A percentile compares a stretch with the other conserved stretches of the same genome.
phyloP scores from a whole-genome alignment of 2,329 filamentous ascomycete species.

The Ascochyta rabiei region DNA sequence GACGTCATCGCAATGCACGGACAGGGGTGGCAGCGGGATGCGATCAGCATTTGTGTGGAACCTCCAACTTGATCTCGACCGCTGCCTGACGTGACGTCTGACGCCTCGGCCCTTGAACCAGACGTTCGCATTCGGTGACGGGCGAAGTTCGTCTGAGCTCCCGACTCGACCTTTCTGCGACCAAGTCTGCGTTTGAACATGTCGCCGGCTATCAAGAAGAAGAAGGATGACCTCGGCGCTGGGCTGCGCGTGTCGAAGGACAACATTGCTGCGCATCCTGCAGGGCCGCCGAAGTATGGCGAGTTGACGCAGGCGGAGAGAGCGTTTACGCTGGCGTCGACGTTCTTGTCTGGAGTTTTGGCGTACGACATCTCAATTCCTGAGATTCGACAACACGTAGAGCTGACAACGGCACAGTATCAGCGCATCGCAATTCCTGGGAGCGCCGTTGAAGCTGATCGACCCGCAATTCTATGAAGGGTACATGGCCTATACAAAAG shows the following conservation, averaged over 20 bases:
- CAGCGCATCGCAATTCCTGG: constrained; percentile 75
- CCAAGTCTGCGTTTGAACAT: constrained; percentile 13
- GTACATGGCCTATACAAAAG: constrained; percentile 87
- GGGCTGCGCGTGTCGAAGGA: constrained; percentile 53
- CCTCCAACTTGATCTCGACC: constrained; percentile 32
- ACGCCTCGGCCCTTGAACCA: constrained; percentile 17
- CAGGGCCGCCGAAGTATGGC: constrained; percentile 54
- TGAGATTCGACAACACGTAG: background rate
- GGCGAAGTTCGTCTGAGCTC: constrained; percentile 5
- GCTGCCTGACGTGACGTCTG: constrained; percentile 16
- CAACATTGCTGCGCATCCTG: constrained; percentile 50
- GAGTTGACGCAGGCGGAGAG: constrained; percentile 56
- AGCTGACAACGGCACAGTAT: constrained; percentile 47
- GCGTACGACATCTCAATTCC: constrained; percentile 42
- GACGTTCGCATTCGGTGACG: constrained; percentile 20
- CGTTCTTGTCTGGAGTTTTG: constrained; percentile 57
- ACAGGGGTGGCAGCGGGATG: constrained; percentile 26
- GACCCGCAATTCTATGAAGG: constrained; percentile 80
- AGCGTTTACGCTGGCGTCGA: constrained; percentile 57
- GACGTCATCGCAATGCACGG: constrained; percentile 39
- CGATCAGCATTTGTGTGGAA: constrained; percentile 28
- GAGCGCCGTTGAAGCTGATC: constrained; percentile 75
- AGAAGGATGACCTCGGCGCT: constrained; percentile 49
- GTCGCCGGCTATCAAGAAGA: constrained; percentile 38
- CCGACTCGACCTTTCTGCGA: background rate